A percentile compares a stretch with the other conserved stretches of the same genome.
Conservation (phyloP, 2,329 filamentous ascomycete genomes). For the Aureobasidium melanogenum region DNA sequence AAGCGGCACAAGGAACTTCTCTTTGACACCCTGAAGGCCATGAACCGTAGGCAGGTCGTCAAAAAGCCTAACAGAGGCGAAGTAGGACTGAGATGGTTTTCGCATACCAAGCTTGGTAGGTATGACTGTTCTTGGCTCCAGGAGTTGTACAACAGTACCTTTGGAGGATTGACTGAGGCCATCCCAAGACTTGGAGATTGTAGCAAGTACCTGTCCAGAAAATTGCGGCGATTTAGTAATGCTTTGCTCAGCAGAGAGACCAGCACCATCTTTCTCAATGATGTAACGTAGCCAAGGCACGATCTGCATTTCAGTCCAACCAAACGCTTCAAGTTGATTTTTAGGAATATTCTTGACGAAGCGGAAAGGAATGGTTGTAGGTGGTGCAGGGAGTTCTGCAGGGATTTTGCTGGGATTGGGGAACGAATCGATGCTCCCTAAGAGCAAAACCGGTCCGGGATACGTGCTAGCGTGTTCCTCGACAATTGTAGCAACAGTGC, state of each 20-base stretch:
- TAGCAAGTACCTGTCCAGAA: conserved; percentile 63
- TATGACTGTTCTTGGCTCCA: conserved; percentile 65
- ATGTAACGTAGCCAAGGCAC: conserved; percentile 80
- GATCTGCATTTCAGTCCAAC: conserved; percentile 78
- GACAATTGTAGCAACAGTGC: conserved; percentile 62
- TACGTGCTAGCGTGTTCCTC: conserved; percentile 43
- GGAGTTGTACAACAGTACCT: conserved; percentile 52
- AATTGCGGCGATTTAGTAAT: conserved; percentile 66
- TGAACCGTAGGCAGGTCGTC: conserved; percentile 82
- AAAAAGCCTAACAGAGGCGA: conserved; percentile 87
- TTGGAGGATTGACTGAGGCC: conserved; percentile 59
- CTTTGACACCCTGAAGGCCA: conserved; percentile 70
- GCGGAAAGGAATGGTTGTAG: conserved; percentile 73
- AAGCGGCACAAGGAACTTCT: conserved; percentile 74
- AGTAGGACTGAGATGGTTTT: conserved; percentile 78
- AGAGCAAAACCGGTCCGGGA: conserved; percentile 62
- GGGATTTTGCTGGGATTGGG: conserved; percentile 71
- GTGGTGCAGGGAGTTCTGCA: conserved; percentile 69
- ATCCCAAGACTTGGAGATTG: conserved; percentile 88
- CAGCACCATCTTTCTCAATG: conserved; percentile 55
- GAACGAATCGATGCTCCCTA: conserved; percentile 67
- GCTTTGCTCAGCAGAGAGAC: conserved; percentile 54
- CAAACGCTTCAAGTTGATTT: conserved; percentile 66
- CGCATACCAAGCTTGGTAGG: conserved; percentile 89
- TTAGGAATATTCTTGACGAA: conserved; percentile 63